Percentiles rank a stretch among this genome's conserved stretches.
Evolutionary conservation across 441 rosid genomes (phyloP).

Genomic region (Eruca vesicaria): DNA sequence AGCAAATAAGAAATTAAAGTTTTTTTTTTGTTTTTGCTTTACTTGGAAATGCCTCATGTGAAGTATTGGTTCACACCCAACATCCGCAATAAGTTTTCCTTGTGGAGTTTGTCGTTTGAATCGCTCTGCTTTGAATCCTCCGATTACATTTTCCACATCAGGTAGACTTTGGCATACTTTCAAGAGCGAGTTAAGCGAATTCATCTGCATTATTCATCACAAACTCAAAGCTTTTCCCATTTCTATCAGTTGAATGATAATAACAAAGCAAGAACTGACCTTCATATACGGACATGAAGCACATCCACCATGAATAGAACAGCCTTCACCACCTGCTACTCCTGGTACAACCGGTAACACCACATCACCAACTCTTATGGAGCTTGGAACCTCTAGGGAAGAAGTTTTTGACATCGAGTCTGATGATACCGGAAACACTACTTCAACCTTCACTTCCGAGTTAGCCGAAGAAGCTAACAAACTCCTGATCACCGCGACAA

Average conservation of each 20-base stretch:
- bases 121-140: constrained; percentile 62
- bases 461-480: constrained; percentile 56
- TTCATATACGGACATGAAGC: constrained; percentile 99
- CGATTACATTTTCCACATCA: constrained; percentile 45
- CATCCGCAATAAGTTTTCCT: constrained; percentile 88
- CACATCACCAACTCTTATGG: constrained; percentile 30
- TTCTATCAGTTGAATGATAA: neutral
- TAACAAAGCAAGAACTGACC: constrained; percentile 43
- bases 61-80: constrained; percentile 92
- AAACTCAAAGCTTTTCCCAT: neutral
- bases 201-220: constrained; percentile 67
- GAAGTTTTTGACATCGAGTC: constrained; percentile 74
- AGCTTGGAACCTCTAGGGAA: constrained; percentile 33
- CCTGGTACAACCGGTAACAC: constrained; percentile 81
- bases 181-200: constrained; percentile 72
- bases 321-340: constrained; percentile 91
- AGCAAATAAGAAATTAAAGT: neutral
- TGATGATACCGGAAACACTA: constrained; percentile 90
- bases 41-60: constrained; percentile 99
- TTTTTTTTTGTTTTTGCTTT: neutral
- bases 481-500: constrained; percentile 67
- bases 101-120: constrained; percentile 58
- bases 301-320: constrained; percentile 93
- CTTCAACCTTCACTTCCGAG: constrained; percentile 71
- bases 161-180: constrained; percentile 75